Evolutionary conservation across 2,329 filamentous ascomycete genomes (phyloP).

Genomic region (Phialocephala sp.): DNA sequence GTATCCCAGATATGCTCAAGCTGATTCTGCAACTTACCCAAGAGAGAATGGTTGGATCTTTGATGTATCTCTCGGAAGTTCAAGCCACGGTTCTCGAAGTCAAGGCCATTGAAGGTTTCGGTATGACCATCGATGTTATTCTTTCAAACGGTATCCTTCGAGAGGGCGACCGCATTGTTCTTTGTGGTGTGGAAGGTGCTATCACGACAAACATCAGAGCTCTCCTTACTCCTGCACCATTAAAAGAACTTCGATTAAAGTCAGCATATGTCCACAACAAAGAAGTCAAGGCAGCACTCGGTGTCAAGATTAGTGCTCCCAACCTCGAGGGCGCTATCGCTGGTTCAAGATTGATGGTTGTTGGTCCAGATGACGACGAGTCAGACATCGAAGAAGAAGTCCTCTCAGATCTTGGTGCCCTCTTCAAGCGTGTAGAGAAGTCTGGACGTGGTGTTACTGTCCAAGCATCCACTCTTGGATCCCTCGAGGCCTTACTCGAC

Average conservation of each 20-base stretch:
- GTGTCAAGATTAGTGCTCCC: constrained; percentile 98
- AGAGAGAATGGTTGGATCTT: constrained; percentile 93
- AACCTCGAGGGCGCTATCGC: constrained; percentile 96
- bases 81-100: constrained; percentile 98
- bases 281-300: constrained; percentile 95
- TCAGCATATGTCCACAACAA: constrained; percentile 98
- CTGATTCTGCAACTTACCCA: constrained; percentile 90
- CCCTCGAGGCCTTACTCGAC: constrained; percentile 92
- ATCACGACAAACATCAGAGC: constrained; percentile 96
- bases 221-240: constrained; percentile 86
- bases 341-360: constrained; percentile 91
- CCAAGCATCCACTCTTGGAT: constrained; percentile 96
- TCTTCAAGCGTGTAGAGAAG: constrained; percentile 91
- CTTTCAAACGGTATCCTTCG: constrained; percentile 93
- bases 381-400: constrained; percentile 97
- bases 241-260: constrained; percentile 94
- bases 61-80: constrained; percentile 98
- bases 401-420: constrained; percentile 88
- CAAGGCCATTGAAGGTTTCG: constrained; percentile 98
- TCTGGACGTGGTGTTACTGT: constrained; percentile 94
- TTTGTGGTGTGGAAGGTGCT: constrained; percentile 95
- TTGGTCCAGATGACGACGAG: constrained; percentile 94
- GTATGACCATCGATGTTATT: constrained; percentile 98
- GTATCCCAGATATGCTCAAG: constrained; percentile 98
- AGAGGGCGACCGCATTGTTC: constrained; percentile 91